Base-by-base conservation (phyloP, 805 yeast genomes). In the Schizosaccharomyces osmophilus region DNA sequence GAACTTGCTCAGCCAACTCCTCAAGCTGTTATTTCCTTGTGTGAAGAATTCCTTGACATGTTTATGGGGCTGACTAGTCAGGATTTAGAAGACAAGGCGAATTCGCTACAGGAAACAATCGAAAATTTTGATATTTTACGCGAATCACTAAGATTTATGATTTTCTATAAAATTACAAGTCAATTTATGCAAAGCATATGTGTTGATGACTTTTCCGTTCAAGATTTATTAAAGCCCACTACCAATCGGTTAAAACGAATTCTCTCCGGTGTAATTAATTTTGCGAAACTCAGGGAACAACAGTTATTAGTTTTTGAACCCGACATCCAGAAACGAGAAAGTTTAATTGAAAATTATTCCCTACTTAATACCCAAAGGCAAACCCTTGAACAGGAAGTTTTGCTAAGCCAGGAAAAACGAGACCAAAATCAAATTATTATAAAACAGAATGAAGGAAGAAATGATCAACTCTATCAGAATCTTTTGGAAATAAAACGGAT, bases 211-310 rank as follows among this genome's bases (percentile, higher is more conserved):
- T 85, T 87, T 68, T 78, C 82, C 55, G 74, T 87, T 60, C 75
- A 79, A 72, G 96, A 88, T 72, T 73, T 88, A 39, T 75, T 79
- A 63, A 81, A 81, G 65, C 96, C 96, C 0, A 95, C 87, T n/a
- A 74, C 85, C 0, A 71, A 69, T 48, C 74, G 95, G 63, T 75
- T 80, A 0, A 73, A 81, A 64, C 73, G 90, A 59, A 75, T 87
- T 24, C 70, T 87, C 32, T 86, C 95, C 68, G 93, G 93, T 0
- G 81, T 87, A 60, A 84, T 87, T 26, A 88, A 88, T 69, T 88
- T 80, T 74, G 94, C 94, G 0, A 73, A 90, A 62, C 87, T 85
- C 67, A 77, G 95, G 65, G 94, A 86, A 66, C 36, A 87, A 82
- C 65, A 82, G 85, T 63, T 78, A 82, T 69, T 77, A 75, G 29